Evolutionary conservation across 129 eudicot species (phyloP).

Genomic region (Chrysanthemum makinoi): DNA sequence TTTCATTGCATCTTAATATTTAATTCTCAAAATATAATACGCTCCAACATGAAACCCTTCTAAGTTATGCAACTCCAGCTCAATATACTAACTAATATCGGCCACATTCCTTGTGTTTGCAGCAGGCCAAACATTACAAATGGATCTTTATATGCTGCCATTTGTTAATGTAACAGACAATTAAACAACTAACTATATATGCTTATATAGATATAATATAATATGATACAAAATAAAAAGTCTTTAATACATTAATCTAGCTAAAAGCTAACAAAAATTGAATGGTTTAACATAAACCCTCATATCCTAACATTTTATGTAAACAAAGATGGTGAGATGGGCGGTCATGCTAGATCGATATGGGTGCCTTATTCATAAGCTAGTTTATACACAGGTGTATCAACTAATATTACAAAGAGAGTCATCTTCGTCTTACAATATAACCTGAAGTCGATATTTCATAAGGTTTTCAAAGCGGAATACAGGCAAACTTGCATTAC

Average conservation of each 20-base stretch:
- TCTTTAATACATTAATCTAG: background rate
- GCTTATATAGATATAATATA: too few species aligned
- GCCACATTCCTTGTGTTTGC: too few species aligned
- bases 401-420: background rate
- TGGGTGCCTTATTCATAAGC: background rate
- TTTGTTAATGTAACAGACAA: too few species aligned
- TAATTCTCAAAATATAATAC: too few species aligned
- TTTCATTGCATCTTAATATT: too few species aligned
- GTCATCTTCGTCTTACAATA: background rate
- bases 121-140: too few species aligned
- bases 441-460: background rate
- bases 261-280: background rate
- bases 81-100: too few species aligned
- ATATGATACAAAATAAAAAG: background rate
- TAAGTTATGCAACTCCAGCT: too few species aligned
- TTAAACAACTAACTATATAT: too few species aligned
- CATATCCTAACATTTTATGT: background rate
- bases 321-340: background rate
- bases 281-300: background rate
- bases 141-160: too few species aligned
- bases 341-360: background rate
- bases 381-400: background rate
- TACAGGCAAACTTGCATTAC: conserved; percentile 18
- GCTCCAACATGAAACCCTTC: too few species aligned
- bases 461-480: background rate